Base-by-base conservation (phyloP, 345 rosid genomes). In the Hirschfeldia incana region DNA sequence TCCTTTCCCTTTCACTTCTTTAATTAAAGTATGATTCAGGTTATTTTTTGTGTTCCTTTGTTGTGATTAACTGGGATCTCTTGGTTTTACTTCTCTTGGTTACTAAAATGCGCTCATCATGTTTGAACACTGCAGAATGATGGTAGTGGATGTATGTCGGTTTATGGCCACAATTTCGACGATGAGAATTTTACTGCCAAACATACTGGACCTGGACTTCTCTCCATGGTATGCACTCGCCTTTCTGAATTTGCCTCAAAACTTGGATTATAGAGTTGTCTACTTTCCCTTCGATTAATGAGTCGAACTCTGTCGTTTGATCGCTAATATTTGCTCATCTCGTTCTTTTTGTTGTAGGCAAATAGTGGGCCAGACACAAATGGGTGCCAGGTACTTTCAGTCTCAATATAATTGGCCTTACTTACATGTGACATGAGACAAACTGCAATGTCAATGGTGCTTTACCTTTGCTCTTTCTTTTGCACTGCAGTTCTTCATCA, bases 151-250 rank as follows among this genome's bases (percentile, higher is more conserved):
- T 95, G 97, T 28, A 62, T 82, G 72, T 95, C 98, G 12, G 87
- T 95, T 16, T 93, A 91, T 65, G 98, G 99, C 9, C 97, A 66
- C 66, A 86, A 91, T 84, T 91, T 93, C 37, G 94, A 91, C 0
- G 98, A 95, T 76, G 97, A 95, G 76, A 93, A 93, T 76, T 95
- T 93, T 76, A 80, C 79, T 60, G 94, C 99, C 32, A 93, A 90
- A 67, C 99, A 95, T 83, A 95, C 98, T 60, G 98, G 99, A 13
- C 98, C 98, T 13, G 99, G 99, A 76, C 82, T 93, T 26, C 87
- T 93, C 42, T 95, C 98, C 0, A 93, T 95, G 99, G 99, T 91
- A 85, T 81, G 82, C 21, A 21, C 0, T 21, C 21, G 21, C 21
- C 37, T 30, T 70, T 39, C 3, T 17, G 1, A 61, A 69, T 9